These are phyloP conservation scores for Tetrapisispora pingtungensis DNA, from an alignment of 805 yeast genomes.

Conservation along the genomic window DNA sequence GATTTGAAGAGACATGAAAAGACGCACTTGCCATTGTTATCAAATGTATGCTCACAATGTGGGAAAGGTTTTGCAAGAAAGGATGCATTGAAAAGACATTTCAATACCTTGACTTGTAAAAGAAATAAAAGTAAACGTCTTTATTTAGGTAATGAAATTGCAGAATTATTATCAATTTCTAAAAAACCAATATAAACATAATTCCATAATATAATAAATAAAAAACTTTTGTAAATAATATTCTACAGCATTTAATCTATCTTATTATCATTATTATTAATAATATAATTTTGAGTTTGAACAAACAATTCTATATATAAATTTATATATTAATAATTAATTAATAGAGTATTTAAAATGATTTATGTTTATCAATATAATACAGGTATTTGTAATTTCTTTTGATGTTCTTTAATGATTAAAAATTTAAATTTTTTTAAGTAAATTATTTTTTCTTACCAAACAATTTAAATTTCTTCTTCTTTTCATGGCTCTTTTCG, in stretches of 20 bases:
- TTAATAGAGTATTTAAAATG: too few species aligned
- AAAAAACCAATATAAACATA: background rate
- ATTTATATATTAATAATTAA: too few species aligned
- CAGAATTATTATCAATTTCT: background rate
- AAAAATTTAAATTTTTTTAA: too few species aligned
- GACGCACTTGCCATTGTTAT: conserved; percentile 57
- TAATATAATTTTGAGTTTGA: too few species aligned
- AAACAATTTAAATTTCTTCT: conserved; percentile 5
- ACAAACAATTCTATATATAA: too few species aligned
- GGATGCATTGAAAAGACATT: conserved; percentile 69
- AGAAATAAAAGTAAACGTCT: conserved; percentile 50
- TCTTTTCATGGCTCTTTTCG: conserved; percentile 3
- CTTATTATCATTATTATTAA: too few species aligned
- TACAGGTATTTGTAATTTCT: too few species aligned
- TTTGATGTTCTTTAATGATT: too few species aligned
- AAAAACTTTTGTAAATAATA: too few species aligned
- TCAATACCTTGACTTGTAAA: conserved; percentile 63
- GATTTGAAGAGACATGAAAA: conserved; percentile 68
- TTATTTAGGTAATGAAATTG: conserved; percentile 14
- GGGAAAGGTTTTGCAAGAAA: conserved; percentile 77
- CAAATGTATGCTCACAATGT: conserved; percentile 64
- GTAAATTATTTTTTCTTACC: conserved; percentile 3
- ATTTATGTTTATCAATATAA: too few species aligned
- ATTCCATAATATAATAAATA: too few species aligned
- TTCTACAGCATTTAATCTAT: too few species aligned